A percentile compares a stretch with the other conserved stretches of the same genome.
Evolutionary conservation across 768 basidiomycete genomes (phyloP).

Genomic region (Tricholoma sp.): DNA sequence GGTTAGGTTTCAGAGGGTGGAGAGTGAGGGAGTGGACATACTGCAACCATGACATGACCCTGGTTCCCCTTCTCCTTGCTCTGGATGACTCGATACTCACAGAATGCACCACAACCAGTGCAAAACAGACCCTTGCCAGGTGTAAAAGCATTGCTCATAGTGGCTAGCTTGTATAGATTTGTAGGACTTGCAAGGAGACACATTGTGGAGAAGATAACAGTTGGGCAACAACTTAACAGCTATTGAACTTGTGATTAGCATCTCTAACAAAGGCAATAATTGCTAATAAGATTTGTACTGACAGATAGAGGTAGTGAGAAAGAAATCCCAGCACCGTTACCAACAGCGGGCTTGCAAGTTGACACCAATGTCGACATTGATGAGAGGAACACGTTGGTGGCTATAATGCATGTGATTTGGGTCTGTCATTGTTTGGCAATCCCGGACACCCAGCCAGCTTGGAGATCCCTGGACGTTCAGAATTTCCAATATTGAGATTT

Average conservation of each 20-base stretch:
- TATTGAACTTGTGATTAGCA: too few relatives aligned
- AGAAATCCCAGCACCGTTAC: too few relatives aligned
- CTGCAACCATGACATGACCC: not conserved
- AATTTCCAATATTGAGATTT: too few relatives aligned
- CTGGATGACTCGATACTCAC: not conserved
- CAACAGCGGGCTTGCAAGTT: too few relatives aligned
- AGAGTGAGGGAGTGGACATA: not conserved
- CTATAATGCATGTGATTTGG: too few relatives aligned
- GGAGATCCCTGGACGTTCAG: too few relatives aligned
- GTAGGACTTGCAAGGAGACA: not conserved
- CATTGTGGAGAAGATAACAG: too few relatives aligned
- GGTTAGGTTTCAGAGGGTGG: not conserved
- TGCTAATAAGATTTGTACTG: not conserved
- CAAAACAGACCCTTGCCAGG: not conserved
- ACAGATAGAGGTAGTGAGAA: not conserved
- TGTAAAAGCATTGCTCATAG: not conserved
- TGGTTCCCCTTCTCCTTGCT: not conserved
- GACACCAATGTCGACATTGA: too few relatives aligned
- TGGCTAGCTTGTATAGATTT: not conserved
- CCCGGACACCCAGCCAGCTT: too few relatives aligned
- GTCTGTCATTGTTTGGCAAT: too few relatives aligned
- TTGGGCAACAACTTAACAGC: too few relatives aligned
- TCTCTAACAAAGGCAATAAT: not conserved
- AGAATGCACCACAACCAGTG: not conserved
- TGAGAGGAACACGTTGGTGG: too few relatives aligned